Percentiles rank a stretch among this genome's conserved stretches.
Conservation (phyloP, 139 green algal genomes). For the Auxenochlorella protothecoides region DNA sequence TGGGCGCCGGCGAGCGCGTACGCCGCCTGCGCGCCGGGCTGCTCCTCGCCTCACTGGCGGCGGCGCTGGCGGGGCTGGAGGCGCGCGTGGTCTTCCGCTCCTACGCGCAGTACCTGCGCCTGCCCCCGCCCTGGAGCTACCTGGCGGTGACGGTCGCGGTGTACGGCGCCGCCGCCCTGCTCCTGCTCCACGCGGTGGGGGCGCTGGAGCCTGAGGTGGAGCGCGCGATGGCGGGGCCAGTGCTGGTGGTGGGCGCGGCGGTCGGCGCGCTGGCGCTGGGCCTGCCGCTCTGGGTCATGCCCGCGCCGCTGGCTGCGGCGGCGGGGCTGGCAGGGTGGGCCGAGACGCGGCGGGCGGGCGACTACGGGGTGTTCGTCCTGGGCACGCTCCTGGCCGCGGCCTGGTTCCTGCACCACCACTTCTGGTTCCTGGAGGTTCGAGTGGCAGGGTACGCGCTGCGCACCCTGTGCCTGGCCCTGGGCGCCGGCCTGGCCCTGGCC, state of each 20-base stretch:
- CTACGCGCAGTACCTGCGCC: slow-evolving; percentile 84
- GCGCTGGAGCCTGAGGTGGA: slow-evolving; percentile 16
- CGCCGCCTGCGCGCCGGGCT: slow-evolving; percentile 20
- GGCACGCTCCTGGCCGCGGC: slow-evolving; percentile 28
- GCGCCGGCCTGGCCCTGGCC: slow-evolving; percentile 53
- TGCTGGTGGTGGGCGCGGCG: slow-evolving; percentile 29
- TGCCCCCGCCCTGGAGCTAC: slow-evolving; percentile 80
- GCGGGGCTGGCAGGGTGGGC: slow-evolving; percentile 79
- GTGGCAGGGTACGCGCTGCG: slow-evolving; percentile 53
- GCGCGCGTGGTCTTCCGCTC: slow-evolving; percentile 78
- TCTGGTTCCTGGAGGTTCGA: slow-evolving; percentile 69
- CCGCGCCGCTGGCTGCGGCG: slow-evolving; percentile 65
- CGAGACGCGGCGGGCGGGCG: slow-evolving; percentile 44
- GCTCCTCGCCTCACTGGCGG: slow-evolving; percentile 25
- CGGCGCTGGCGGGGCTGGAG: slow-evolving; percentile 64
- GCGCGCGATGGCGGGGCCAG: slow-evolving; percentile 18
- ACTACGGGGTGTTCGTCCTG: slow-evolving; percentile 73
- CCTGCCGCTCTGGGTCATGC: slow-evolving; percentile 64
- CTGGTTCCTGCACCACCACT: slow-evolving; percentile 71
- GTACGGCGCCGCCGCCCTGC: slow-evolving; percentile 45
- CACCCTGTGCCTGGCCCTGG: slow-evolving; percentile 53
- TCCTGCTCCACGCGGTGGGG: slow-evolving; percentile 42
- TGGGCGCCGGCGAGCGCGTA: slow-evolving; percentile 17
- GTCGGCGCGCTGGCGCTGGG: slow-evolving; percentile 54
- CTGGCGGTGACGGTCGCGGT: slow-evolving; percentile 68